phyloP scores from a whole-genome alignment of 2,329 filamentous ascomycete genomes.

The Fusarium sp. region DNA sequence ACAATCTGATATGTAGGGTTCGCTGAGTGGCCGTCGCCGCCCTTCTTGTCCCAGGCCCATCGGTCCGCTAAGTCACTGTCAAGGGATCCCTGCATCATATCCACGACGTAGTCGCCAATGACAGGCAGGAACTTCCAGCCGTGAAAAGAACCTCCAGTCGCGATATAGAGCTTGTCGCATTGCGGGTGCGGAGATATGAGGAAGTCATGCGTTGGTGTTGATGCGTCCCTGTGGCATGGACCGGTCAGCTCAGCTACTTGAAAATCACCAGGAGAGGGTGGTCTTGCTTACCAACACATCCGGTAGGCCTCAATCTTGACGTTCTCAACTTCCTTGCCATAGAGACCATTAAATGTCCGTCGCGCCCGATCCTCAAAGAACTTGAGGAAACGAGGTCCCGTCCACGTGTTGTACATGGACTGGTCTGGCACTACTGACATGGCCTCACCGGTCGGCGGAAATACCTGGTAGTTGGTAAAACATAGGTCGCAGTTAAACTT shows the following conservation, averaged over 20 bases:
- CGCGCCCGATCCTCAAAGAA: constrained; percentile 61
- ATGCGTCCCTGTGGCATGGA: constrained; percentile 65
- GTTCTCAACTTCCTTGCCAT: constrained; percentile 57
- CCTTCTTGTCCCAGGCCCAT: constrained; percentile 63
- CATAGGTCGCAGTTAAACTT: constrained; percentile 74
- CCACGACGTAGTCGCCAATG: constrained; percentile 70
- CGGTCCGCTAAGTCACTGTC: constrained; percentile 55
- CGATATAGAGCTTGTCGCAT: constrained; percentile 68
- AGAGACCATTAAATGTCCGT: constrained; percentile 57
- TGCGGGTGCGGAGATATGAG: constrained; percentile 67
- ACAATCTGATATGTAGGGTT: constrained; percentile 59
- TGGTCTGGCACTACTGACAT: constrained; percentile 65
- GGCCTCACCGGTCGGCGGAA: constrained; percentile 61
- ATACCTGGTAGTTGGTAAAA: constrained; percentile 66
- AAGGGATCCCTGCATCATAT: constrained; percentile 61
- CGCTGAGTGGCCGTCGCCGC: constrained; percentile 57
- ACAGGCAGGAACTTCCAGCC: constrained; percentile 75
- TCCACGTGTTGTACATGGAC: constrained; percentile 59
- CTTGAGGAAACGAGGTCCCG: constrained; percentile 56
- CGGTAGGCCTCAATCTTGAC: constrained; percentile 59
- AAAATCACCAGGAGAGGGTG: constrained; percentile 7
- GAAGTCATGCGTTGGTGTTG: constrained; percentile 73
- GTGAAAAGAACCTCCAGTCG: constrained; percentile 74
- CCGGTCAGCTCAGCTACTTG: constrained; percentile 28
- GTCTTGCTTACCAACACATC: constrained; percentile 59